A percentile compares a stretch with the other conserved stretches of the same genome.
These are phyloP conservation scores for Oryza longistaminata DNA, from an alignment of 176 grass and related monocot species.

Conservation along the genomic window DNA sequence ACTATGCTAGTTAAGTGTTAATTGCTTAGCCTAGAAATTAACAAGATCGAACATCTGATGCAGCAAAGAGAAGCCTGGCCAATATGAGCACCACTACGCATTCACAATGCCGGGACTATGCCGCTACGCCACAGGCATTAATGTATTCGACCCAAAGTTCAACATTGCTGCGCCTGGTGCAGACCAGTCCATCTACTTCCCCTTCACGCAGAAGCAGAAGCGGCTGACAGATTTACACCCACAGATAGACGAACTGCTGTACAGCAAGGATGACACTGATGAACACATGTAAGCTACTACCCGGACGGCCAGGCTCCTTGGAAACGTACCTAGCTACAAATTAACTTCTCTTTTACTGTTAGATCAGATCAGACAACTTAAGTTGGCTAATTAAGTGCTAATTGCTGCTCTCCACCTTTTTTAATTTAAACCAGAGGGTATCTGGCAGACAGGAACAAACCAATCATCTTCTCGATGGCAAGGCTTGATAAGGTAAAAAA, in stretches of 20 bases:
- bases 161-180: constrained; percentile 78
- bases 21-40: neutral
- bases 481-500: constrained; percentile 80
- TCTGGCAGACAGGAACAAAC: constrained; percentile 59
- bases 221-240: constrained; percentile 51
- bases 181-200: constrained; percentile 72
- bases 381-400: neutral
- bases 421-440: constrained; percentile 54
- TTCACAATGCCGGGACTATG: constrained; percentile 78
- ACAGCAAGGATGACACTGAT: constrained; percentile 58
- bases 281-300: constrained; percentile 58
- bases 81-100: constrained; percentile 65
- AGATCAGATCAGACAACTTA: too few relatives aligned
- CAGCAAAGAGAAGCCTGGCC: constrained; percentile 72
- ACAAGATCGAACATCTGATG: neutral
- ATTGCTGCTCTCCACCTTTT: neutral
- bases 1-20: too few relatives aligned
- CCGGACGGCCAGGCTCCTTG: too few relatives aligned
- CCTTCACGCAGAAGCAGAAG: constrained; percentile 70
- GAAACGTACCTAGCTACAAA: too few relatives aligned
- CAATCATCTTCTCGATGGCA: constrained; percentile 80
- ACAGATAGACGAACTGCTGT: constrained; percentile 65
- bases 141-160: constrained; percentile 76
- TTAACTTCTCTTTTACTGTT: neutral
- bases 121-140: constrained; percentile 61